These are phyloP conservation scores for Pontederia crassipes DNA, from an alignment of 176 grass and related monocot genomes.

Conservation along the genomic window DNA sequence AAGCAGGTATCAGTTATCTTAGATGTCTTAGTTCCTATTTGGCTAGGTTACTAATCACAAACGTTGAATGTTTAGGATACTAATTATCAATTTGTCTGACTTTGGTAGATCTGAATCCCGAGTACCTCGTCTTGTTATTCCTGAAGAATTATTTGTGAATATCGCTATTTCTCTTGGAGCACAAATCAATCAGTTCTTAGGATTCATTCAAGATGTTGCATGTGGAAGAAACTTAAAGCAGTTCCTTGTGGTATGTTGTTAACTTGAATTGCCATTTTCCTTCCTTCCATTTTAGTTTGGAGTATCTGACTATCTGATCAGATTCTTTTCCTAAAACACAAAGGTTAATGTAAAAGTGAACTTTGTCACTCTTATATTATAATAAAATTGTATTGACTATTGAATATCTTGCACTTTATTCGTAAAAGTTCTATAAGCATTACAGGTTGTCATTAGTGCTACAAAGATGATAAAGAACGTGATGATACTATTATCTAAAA, in stretches of 20 bases:
- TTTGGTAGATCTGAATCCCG: constrained; percentile 27
- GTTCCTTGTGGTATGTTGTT: constrained; percentile 48
- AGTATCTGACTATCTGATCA: too few species aligned
- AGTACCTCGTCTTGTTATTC: constrained; percentile 46
- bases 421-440: too few species aligned
- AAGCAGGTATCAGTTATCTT: constrained; percentile 24
- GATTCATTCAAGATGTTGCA: constrained; percentile 52
- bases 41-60: too few species aligned
- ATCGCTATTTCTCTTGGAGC: constrained; percentile 28
- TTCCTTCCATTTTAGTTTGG: too few species aligned
- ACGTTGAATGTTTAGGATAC: not conserved
- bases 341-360: too few species aligned
- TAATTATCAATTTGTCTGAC: constrained; percentile 8
- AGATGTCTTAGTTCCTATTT: not conserved
- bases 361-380: too few species aligned
- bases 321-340: too few species aligned
- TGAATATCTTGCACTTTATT: too few species aligned
- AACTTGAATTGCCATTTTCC: not conserved
- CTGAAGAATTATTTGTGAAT: constrained; percentile 54
- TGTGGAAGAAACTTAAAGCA: constrained; percentile 60
- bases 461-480: too few species aligned
- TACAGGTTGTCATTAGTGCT: too few species aligned
- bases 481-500: too few species aligned
- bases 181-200: constrained; percentile 47
- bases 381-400: too few species aligned